Percentiles rank a stretch among this genome's conserved stretches.
These are phyloP conservation scores for Cyclotella atomus DNA, from an alignment of 108 stramenopile genomes.

Conservation along the genomic window DNA sequence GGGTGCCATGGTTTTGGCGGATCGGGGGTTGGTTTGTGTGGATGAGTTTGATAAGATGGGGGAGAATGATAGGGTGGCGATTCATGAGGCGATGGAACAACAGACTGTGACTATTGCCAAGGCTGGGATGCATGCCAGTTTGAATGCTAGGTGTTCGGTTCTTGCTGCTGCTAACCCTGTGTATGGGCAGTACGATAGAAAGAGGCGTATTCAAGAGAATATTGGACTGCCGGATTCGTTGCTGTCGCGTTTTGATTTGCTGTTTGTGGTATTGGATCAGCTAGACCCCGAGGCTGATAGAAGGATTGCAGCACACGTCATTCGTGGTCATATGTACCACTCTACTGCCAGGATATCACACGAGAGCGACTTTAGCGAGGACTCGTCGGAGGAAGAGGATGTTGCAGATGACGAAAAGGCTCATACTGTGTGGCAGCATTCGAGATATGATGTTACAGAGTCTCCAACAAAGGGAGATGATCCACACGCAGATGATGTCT, in stretches of 20 bases:
- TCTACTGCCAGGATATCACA: constrained; percentile 72
- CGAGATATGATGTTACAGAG: constrained; percentile 37
- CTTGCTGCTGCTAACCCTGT: constrained; percentile 99
- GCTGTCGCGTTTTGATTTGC: constrained; percentile 97
- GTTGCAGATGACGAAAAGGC: constrained; percentile 40
- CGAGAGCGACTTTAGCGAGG: constrained; percentile 83
- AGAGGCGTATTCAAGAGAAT: constrained; percentile 95
- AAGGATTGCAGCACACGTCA: constrained; percentile 94
- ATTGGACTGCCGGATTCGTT: constrained; percentile 99
- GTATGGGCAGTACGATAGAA: constrained; percentile 99
- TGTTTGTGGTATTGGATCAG: constrained; percentile 99
- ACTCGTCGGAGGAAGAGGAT: constrained; percentile 54
- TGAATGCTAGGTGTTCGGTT: constrained; percentile 97
- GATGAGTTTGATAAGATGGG: constrained; percentile 98
- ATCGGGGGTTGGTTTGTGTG: constrained; percentile 98
- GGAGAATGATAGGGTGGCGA: constrained; percentile 94
- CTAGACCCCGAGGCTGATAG: constrained; percentile 95
- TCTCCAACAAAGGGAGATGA: constrained; percentile 49
- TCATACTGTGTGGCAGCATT: constrained; percentile 78
- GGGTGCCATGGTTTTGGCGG: constrained; percentile 99
- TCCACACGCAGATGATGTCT: constrained; percentile 75
- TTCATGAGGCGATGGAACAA: constrained; percentile 99
- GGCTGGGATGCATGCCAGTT: constrained; percentile 94
- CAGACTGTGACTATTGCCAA: constrained; percentile 99
- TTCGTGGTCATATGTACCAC: constrained; percentile 94